Evolutionary conservation across 78 protist genomes (phyloP), one percentile per base, ranked within the genome.

Genomic region (Polysphondylium violaceum): DNA sequence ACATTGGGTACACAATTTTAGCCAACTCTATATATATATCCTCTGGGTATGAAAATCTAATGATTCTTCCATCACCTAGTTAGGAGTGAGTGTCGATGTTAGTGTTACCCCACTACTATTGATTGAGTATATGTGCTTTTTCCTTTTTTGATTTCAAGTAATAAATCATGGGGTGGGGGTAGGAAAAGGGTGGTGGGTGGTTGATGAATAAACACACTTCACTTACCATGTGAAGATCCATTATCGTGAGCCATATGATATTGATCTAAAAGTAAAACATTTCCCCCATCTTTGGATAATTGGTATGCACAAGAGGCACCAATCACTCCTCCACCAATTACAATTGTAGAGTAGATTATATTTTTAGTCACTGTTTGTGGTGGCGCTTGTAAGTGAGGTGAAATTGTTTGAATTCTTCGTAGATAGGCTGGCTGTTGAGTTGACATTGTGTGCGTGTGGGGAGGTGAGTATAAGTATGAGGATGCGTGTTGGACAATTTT

Each of bases 301-400:
- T 68, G 74, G 25, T 83, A 83, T n/a, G 78, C 64, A 19, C 64
- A 11, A 38, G 79, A 69, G 17, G 91, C 27, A 3, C 91, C 91
- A 1, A 50, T 83, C 11, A 83, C 58, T 12, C 91, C 91, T n/a
- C 91, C 91, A 71, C 91, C 91, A 25, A 83, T 33, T 4, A 83
- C 91, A 29, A 67, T 58, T n/a, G n/a, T n/a, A n/a, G n/a, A n/a
- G n/a, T n/a, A n/a, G n/a, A n/a, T n/a, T n/a, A n/a, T n/a, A n/a
- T n/a, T n/a, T n/a, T n/a, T n/a, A n/a, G n/a, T n/a, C n/a, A n/a
- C n/a, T n/a, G n/a, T n/a, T n/a, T n/a, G n/a, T n/a, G n/a, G n/a
- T n/a, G n/a, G n/a, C n/a, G n/a, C n/a, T n/a, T n/a, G n/a, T n/a
- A n/a, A n/a, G n/a, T n/a, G n/a, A n/a, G n/a, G n/a, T n/a, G n/a